Conservation (phyloP, 2,329 filamentous ascomycete genomes). For the Aureobasidium vineae region DNA sequence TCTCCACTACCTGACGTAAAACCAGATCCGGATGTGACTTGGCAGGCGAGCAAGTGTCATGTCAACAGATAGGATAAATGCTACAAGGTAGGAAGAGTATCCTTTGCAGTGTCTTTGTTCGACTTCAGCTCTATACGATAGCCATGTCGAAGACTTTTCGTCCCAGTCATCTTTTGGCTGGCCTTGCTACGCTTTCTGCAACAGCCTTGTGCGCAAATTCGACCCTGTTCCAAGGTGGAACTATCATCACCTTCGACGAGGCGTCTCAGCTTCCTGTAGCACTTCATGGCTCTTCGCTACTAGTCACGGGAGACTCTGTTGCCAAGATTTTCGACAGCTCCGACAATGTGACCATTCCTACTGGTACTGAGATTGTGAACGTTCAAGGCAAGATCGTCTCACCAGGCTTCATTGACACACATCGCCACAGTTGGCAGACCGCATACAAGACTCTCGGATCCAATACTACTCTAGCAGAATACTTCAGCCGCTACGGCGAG, state of each 20-base stretch:
- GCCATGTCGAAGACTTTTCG: neutral
- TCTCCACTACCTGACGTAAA: neutral
- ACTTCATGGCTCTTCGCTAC: conserved; percentile 5
- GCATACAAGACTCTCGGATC: conserved; percentile 54
- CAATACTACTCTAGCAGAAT: conserved; percentile 53
- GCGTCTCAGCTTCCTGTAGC: conserved; percentile 1
- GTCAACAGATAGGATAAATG: neutral
- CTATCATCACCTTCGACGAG: conserved; percentile 25
- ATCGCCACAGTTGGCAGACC: conserved; percentile 56
- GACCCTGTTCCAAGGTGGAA: conserved; percentile 11
- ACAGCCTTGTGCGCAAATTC: conserved; percentile 8
- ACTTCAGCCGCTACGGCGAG: conserved; percentile 47
- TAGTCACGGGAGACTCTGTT: conserved; percentile 16
- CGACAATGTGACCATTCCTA: neutral
- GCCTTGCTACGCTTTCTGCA: neutral
- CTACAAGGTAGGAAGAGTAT: neutral
- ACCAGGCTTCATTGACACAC: conserved; percentile 48
- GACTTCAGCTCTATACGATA: neutral
- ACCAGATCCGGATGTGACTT: neutral
- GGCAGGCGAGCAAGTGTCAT: neutral
- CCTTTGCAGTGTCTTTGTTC: neutral
- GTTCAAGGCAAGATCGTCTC: conserved; percentile 39
- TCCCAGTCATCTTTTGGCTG: neutral
- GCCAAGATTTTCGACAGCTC: neutral
- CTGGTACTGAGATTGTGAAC: conserved; percentile 41